Evolutionary conservation across 208 protist species (phyloP), one percentile per base, ranked within the genome.

Genomic region (Acanthamoeba triangularis): DNA sequence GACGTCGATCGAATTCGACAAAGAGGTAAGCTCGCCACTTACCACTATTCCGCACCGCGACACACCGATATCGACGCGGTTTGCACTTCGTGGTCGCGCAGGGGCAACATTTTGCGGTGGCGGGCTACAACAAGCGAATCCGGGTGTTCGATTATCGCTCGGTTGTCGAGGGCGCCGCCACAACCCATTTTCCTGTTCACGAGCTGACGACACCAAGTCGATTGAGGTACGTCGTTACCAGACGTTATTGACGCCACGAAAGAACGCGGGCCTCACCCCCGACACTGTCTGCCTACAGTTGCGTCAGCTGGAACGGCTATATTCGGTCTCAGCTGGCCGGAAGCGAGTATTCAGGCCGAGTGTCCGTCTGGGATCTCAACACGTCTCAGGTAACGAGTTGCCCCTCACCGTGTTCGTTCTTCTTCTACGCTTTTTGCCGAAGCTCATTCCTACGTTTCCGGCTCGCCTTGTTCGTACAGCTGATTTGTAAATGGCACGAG

Each of bases 291-390:
- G 6, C 20, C 47, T 10, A 11, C 61, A 93, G 87, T 49, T 96
- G 90, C n/a, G 67, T 96, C 11, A 91, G 65, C 54, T 96, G 95
- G 95, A 96, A 97, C 74, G 49, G 88, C 4, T 97, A 96, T 80
- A 93, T 96, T 47, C 78, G 96, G 63, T 69, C 72, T 28, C 72
- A 95, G n/a, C 90, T 96, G 30, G 94, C 95, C 18, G 41, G 33
- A 11, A 95, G 93, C 69, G 96, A 97, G 63, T 96, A 96, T 67
- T 61, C 93, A 2, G 94, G 96, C 61, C 61, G 82, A 30, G 93
- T 97, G 28, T 41, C 76, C 2, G 25, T 97, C 11, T 97, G 95
- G 95, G 96, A 97, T 49, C 80, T 93, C 37, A 54, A 92, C 49
- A 80, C 95, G 33, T 69, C 90, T 44, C 33, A 80, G 3, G 49